A percentile compares a stretch with the other conserved stretches of the same genome.
Conservation (phyloP, 2,329 filamentous ascomycete species). For the Colletotrichum abscissum region DNA sequence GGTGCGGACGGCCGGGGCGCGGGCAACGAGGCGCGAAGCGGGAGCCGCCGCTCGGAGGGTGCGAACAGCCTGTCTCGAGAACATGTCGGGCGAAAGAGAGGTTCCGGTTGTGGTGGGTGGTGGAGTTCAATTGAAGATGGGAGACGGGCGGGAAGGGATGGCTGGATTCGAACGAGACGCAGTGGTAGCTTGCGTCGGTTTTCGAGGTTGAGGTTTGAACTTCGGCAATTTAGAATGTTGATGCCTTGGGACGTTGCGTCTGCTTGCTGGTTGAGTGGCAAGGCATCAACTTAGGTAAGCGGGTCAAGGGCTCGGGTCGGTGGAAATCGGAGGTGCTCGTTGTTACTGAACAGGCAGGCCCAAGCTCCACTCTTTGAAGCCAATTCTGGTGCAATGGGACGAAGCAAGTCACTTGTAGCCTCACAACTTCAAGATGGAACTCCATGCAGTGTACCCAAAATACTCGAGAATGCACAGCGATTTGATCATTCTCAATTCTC, state of each 20-base stretch:
- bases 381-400: background rate
- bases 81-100: slow-evolving; percentile 56
- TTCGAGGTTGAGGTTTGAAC: slow-evolving; percentile 47
- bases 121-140: slow-evolving; percentile 27
- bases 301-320: slow-evolving; percentile 12
- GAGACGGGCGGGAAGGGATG: slow-evolving; percentile 38
- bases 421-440: background rate
- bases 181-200: slow-evolving; percentile 37
- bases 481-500: slow-evolving; percentile 10
- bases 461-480: background rate
- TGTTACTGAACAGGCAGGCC: background rate
- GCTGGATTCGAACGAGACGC: slow-evolving; percentile 27
- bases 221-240: slow-evolving; percentile 56
- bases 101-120: slow-evolving; percentile 37
- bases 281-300: slow-evolving; percentile 50
- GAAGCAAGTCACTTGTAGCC: background rate
- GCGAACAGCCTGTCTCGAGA: slow-evolving; percentile 70
- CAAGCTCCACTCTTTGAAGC: slow-evolving; percentile 12
- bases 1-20: slow-evolving; percentile 71
- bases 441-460: background rate
- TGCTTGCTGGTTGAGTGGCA: slow-evolving; percentile 13
- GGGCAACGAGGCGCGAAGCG: slow-evolving; percentile 62
- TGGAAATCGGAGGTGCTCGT: slow-evolving; percentile 31
- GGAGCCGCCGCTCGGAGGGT: slow-evolving; percentile 68
- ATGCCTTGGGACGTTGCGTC: slow-evolving; percentile 46